A percentile compares a stretch with the other conserved stretches of the same genome.
Evolutionary conservation across 2,329 filamentous ascomycete species (phyloP).

Genomic region (Emergomyces orientalis): DNA sequence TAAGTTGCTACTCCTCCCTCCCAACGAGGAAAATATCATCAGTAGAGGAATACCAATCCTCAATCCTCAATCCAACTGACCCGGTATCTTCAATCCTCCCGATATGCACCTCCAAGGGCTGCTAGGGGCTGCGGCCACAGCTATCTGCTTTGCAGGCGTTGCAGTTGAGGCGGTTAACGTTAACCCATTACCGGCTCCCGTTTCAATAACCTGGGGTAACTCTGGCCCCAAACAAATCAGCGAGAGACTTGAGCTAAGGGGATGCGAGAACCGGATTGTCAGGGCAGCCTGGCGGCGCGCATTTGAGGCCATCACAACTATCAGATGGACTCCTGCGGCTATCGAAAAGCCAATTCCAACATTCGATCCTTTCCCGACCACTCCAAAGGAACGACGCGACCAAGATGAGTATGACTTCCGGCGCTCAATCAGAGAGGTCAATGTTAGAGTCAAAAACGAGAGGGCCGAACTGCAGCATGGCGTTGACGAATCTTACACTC

Average conservation of each 20-base stretch:
- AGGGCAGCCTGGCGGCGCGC: conserved; percentile 44
- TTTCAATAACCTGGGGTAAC: conserved; percentile 44
- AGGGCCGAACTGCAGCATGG: conserved; percentile 45
- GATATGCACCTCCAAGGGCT: not conserved
- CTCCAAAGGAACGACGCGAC: conserved; percentile 25
- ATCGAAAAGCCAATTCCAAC: conserved; percentile 43
- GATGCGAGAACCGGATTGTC: conserved; percentile 32
- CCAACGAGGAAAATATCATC: not conserved
- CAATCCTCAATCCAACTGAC: not conserved
- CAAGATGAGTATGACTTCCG: conserved; percentile 10
- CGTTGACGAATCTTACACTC: conserved; percentile 49
- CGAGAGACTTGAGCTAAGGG: conserved; percentile 31
- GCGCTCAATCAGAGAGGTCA: conserved; percentile 34
- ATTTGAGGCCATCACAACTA: conserved; percentile 38
- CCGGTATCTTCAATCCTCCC: not conserved
- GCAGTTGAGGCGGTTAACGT: conserved; percentile 34
- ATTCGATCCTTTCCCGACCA: conserved; percentile 45
- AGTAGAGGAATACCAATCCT: too few relatives aligned
- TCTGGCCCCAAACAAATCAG: conserved; percentile 41
- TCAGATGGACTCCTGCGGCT: conserved; percentile 48
- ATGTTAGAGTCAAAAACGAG: conserved; percentile 39
- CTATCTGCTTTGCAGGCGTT: not conserved
- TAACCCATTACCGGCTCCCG: conserved; percentile 47
- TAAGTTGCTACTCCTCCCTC: not conserved
- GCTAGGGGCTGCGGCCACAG: conserved; percentile 3